Conservation (phyloP, 2,329 filamentous ascomycete genomes). For the Botrytis deweyae region DNA sequence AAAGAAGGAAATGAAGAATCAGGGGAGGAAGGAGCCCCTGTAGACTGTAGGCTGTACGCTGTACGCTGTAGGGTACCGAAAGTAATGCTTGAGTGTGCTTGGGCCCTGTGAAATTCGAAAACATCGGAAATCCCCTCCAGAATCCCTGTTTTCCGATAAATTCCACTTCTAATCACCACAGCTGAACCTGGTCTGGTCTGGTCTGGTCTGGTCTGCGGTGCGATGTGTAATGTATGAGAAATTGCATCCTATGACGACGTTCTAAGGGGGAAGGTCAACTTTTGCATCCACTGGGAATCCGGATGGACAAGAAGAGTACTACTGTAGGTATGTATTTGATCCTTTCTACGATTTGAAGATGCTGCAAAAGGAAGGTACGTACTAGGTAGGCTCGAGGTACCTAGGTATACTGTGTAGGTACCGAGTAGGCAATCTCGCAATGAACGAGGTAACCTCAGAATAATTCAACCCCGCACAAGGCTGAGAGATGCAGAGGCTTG, state of each 20-base stretch:
- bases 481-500: neutral
- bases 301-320: neutral
- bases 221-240: neutral
- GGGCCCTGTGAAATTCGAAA: neutral
- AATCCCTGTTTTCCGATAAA: conserved; percentile 11
- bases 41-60: neutral
- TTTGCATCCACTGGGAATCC: neutral
- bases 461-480: conserved; percentile 2
- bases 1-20: conserved; percentile 5
- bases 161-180: neutral
- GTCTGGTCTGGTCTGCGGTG: neutral
- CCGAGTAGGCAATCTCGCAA: fast-evolving
- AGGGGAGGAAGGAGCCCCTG: neutral
- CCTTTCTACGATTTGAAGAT: neutral
- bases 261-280: neutral
- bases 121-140: neutral
- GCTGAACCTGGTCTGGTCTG: conserved; percentile 4
- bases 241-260: neutral
- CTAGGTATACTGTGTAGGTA: neutral
- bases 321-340: too few species aligned
- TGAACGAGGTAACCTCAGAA: neutral
- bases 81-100: neutral
- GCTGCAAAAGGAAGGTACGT: too few species aligned
- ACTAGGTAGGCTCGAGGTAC: too few species aligned
- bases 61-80: neutral